These are phyloP conservation scores for Mycothermus thermophilus DNA, from an alignment of 495 filamentous ascomycete genomes.

Conservation along the genomic window DNA sequence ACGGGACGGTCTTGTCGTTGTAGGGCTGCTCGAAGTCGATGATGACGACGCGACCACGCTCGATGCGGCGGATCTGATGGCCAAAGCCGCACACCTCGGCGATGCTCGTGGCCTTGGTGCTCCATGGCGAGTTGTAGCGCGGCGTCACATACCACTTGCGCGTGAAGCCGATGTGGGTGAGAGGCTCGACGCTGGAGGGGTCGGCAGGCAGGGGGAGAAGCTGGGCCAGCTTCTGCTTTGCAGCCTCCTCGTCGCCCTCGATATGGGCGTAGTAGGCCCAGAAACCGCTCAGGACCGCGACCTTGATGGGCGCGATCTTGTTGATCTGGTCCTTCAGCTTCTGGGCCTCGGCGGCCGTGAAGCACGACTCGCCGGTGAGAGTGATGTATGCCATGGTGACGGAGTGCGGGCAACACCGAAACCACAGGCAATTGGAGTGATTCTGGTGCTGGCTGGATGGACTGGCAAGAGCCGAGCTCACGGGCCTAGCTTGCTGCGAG, in stretches of 20 bases:
- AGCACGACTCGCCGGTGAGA: slow-evolving; percentile 37
- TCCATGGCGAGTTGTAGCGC: slow-evolving; percentile 92
- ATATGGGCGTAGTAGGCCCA: slow-evolving; percentile 41
- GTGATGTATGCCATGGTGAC: slow-evolving; percentile 18
- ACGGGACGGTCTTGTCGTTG: slow-evolving; percentile 37
- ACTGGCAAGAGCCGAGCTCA: slow-evolving; percentile 14
- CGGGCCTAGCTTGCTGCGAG: not conserved
- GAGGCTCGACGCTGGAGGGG: slow-evolving; percentile 8
- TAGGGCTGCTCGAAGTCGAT: slow-evolving; percentile 43
- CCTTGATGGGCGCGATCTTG: slow-evolving; percentile 26
- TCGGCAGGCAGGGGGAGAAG: slow-evolving; percentile 24
- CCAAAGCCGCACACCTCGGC: slow-evolving; percentile 79
- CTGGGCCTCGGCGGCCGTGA: slow-evolving; percentile 34
- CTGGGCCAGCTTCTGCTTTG: slow-evolving; percentile 25
- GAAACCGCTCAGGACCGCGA: slow-evolving; percentile 28
- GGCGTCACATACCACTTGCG: slow-evolving; percentile 54
- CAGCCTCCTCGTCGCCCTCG: slow-evolving; percentile 18
- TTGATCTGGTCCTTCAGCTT: slow-evolving; percentile 37
- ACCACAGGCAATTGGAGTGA: too few relatives aligned
- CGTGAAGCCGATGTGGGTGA: slow-evolving; percentile 19
- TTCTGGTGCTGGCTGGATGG: not conserved
- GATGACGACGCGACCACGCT: slow-evolving; percentile 65
- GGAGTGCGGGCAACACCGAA: slow-evolving; percentile 1
- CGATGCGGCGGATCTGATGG: slow-evolving; percentile 62
- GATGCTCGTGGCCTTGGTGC: slow-evolving; percentile 87